Conservation (phyloP, 2,329 filamentous ascomycete genomes). For the Cryphonectria nitschkei region DNA sequence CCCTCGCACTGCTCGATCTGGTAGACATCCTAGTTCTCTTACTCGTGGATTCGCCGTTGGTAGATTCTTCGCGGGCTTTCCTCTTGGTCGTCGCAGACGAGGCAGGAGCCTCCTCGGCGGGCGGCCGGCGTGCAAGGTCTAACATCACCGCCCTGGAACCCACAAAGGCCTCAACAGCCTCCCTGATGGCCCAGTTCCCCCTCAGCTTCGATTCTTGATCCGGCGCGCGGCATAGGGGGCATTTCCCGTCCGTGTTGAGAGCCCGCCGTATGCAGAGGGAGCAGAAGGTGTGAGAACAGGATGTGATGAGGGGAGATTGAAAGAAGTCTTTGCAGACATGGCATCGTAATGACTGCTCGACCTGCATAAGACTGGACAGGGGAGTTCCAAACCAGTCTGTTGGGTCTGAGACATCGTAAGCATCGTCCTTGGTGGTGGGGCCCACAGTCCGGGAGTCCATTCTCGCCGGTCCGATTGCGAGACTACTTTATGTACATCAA, state of each 20-base stretch:
- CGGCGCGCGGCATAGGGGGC: conserved; percentile 76
- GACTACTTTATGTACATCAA: not conserved
- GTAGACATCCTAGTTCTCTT: conserved; percentile 60
- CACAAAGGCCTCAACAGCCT: conserved; percentile 80
- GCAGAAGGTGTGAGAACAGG: conserved; percentile 95
- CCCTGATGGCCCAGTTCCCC: conserved; percentile 82
- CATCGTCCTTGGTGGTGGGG: conserved; percentile 25
- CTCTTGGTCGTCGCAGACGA: conserved; percentile 52
- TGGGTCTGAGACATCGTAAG: conserved; percentile 48
- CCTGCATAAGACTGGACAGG: conserved; percentile 64
- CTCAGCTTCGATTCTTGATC: conserved; percentile 86
- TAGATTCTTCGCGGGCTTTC: conserved; percentile 46
- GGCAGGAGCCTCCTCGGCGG: conserved; percentile 31
- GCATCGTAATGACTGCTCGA: conserved; percentile 88
- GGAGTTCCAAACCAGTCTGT: conserved; percentile 82
- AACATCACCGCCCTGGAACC: conserved; percentile 66
- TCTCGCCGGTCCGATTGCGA: not conserved
- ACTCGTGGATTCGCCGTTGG: conserved; percentile 37
- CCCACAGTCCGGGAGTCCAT: conserved; percentile 22
- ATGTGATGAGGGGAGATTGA: conserved; percentile 90
- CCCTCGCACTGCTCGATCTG: conserved; percentile 49
- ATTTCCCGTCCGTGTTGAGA: conserved; percentile 81
- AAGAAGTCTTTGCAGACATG: conserved; percentile 99
- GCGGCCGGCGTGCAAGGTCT: conserved; percentile 61
- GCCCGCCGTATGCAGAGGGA: conserved; percentile 91